These are phyloP conservation scores for Oryza australiensis DNA, from an alignment of 176 grass and related monocot genomes.

Conservation along the genomic window DNA sequence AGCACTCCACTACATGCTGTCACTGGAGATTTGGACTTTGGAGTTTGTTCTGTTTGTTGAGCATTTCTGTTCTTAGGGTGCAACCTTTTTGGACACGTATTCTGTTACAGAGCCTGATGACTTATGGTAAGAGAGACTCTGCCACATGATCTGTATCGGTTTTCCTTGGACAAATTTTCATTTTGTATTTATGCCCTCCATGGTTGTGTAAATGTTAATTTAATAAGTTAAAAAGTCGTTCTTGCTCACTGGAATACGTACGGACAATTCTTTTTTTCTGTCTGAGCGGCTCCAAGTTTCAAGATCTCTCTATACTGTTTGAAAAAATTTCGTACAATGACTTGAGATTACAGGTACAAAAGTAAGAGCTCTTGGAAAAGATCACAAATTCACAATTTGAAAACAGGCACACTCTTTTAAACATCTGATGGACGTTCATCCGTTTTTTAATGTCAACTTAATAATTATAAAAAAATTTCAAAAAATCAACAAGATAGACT, in stretches of 20 bases:
- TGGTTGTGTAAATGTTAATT: constrained; percentile 18
- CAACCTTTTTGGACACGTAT: background rate
- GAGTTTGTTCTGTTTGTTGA: background rate
- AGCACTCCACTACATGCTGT: background rate
- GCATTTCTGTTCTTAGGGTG: background rate
- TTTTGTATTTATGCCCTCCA: constrained; percentile 32
- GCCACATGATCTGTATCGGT: background rate
- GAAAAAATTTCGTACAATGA: background rate
- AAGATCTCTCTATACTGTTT: background rate
- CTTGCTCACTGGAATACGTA: background rate
- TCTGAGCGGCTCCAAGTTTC: background rate
- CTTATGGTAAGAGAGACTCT: background rate
- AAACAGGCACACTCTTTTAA: too few relatives aligned
- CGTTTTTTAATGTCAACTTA: too few relatives aligned
- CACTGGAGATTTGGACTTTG: background rate
- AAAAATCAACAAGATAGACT: too few relatives aligned
- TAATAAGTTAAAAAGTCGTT: background rate
- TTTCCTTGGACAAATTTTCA: constrained; percentile 17
- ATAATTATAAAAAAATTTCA: too few relatives aligned
- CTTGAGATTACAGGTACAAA: background rate
- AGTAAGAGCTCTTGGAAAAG: too few relatives aligned
- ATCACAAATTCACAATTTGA: too few relatives aligned
- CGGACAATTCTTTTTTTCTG: background rate
- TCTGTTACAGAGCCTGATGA: constrained; percentile 3
- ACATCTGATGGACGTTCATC: too few relatives aligned